phyloP scores from a whole-genome alignment of 2,329 filamentous ascomycete species.

The Diaporthe ampelina region DNA sequence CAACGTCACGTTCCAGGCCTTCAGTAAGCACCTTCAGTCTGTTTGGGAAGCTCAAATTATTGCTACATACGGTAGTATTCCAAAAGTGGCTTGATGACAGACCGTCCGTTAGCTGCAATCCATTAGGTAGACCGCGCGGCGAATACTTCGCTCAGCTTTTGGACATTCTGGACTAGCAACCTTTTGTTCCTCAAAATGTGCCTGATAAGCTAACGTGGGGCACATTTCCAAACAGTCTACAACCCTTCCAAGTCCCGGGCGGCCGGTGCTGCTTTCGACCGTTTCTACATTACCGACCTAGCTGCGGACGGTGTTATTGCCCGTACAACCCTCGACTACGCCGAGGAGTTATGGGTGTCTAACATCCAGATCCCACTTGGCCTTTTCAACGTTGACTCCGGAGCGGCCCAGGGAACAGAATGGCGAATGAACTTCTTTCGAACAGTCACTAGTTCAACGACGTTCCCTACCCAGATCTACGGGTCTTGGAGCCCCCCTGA shows the following conservation, averaged over 20 bases:
- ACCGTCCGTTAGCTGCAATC: neutral
- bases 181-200: neutral
- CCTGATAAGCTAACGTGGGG: neutral
- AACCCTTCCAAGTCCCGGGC: conserved; percentile 62
- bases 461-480: conserved; percentile 59
- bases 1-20: conserved; percentile 65
- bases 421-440: conserved; percentile 69
- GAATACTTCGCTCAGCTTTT: too few species aligned
- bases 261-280: conserved; percentile 58
- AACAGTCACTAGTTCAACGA: conserved; percentile 58
- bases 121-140: neutral
- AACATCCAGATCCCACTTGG: conserved; percentile 59
- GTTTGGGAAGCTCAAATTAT: neutral
- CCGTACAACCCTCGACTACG: conserved; percentile 55
- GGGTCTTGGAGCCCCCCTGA: conserved; percentile 62
- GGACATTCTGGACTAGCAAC: too few species aligned
- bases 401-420: conserved; percentile 56
- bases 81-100: neutral
- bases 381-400: conserved; percentile 63
- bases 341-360: conserved; percentile 57
- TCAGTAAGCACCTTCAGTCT: conserved; percentile 45
- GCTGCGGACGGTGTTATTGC: conserved; percentile 57
- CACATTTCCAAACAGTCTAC: conserved; percentile 51
- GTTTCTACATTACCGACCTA: conserved; percentile 57
- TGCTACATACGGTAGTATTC: neutral